Evolutionary conservation across 2,329 filamentous ascomycete genomes (phyloP), one percentile per base, ranked within the genome.

Genomic region (Talaromyces piceae): DNA sequence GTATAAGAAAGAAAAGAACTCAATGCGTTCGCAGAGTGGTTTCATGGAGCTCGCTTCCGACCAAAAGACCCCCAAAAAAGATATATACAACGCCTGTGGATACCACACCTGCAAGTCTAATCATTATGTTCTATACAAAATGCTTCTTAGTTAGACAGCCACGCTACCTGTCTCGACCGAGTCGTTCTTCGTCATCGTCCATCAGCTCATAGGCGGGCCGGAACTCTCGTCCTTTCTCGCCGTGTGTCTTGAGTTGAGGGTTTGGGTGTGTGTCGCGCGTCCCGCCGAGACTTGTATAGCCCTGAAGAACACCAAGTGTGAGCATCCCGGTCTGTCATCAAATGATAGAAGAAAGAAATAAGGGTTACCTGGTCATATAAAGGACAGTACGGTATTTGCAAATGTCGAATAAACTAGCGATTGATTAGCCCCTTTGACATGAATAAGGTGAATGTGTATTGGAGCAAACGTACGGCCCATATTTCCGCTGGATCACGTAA

Each of bases 231-330:
- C 45, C 23, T 5, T 28, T 41, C 26, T 50, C 30, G 7, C 47
- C 43, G 11, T 26, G 12, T 13, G 9, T 43, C 23, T 44, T 33
- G 13, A 56, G 47, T 23, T 41, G 46, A 8, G 93, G 93, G 64
- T 98, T 98, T 0, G 89, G 91, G 57, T 87, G 80, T 2, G 93
- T 98, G 70, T 98, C 89, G 51, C 82, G 84, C 22, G 83, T 89
- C 3, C 93, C 91, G 18, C 93, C 93, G n/a, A 98, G 76, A 57
- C 87, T 91, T 2, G 93, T 95, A 69, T 93, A 96, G 8, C 91
- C 91, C 39, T 43, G 25, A 5, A 25, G 12, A 37, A 9, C 39
- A 25, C 9, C 5, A 25, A 13, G 6, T 23, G 39, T 43, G 3
- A 43, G 39, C 20, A 25, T 6, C 13, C 11, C 13, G 7, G 20